Percentiles rank a stretch among this genome's conserved stretches.
These are phyloP conservation scores for Carpinus fangiana DNA, from an alignment of 306 rosid genomes.

Conservation along the genomic window DNA sequence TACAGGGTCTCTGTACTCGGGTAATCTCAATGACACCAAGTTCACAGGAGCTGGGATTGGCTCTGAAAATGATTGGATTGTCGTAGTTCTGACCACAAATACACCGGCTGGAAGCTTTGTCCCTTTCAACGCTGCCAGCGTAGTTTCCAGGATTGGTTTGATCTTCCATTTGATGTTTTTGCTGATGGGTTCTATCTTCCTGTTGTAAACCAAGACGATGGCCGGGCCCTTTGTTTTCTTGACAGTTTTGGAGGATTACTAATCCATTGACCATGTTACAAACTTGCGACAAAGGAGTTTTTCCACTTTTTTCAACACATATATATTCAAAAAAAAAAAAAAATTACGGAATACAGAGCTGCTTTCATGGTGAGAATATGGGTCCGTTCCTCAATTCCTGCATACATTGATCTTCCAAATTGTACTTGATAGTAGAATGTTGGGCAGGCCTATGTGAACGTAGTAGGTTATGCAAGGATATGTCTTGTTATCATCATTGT, in stretches of 20 bases:
- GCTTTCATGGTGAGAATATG: slow-evolving; percentile 17
- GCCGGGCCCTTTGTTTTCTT: slow-evolving; percentile 22
- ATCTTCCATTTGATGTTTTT: slow-evolving; percentile 43
- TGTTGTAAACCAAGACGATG: slow-evolving; percentile 43
- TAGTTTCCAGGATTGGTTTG: slow-evolving; percentile 45
- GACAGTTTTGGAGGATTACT: slow-evolving; percentile 25
- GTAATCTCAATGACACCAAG: slow-evolving; percentile 64
- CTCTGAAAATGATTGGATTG: slow-evolving; percentile 76
- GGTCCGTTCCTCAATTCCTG: slow-evolving; percentile 18
- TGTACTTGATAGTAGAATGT: slow-evolving; percentile 22
- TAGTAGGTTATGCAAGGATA: neutral
- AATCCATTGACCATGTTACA: slow-evolving; percentile 6
- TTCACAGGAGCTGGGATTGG: slow-evolving; percentile 75
- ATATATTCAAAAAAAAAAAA: neutral
- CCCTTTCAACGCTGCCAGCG: slow-evolving; percentile 41
- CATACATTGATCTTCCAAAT: slow-evolving; percentile 17
- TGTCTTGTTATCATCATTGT: slow-evolving; percentile 19
- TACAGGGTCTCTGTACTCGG: slow-evolving; percentile 74
- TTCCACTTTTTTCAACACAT: slow-evolving; percentile 2
- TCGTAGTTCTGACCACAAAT: slow-evolving; percentile 69
- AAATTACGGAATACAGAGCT: slow-evolving; percentile 9
- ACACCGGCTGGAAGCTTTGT: slow-evolving; percentile 73
- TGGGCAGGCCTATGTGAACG: neutral
- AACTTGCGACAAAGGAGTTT: neutral
- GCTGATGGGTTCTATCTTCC: slow-evolving; percentile 40